Conservation (phyloP, 2,329 filamentous ascomycete species). For the Paecilomyces sp. region DNA sequence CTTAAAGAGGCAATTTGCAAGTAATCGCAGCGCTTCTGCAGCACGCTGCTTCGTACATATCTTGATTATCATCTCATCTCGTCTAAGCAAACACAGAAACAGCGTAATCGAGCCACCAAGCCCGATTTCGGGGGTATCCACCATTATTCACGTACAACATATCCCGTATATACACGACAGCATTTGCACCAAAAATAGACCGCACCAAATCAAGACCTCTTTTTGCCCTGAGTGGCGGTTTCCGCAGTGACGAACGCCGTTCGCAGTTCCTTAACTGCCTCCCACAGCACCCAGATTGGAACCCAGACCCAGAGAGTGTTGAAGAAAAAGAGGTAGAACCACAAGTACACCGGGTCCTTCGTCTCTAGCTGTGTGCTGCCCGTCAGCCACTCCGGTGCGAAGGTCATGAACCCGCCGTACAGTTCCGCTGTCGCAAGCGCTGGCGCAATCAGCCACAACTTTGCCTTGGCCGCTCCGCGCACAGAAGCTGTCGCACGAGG, state of each 20-base stretch:
- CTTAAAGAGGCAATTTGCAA: neutral
- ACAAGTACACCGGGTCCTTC: slow-evolving; percentile 55
- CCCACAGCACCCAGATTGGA: slow-evolving; percentile 50
- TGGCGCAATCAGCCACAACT: slow-evolving; percentile 50
- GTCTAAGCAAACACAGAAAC: neutral
- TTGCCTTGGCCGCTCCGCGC: slow-evolving; percentile 22
- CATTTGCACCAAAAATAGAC: neutral
- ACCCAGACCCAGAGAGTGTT: slow-evolving; percentile 58
- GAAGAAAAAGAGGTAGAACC: slow-evolving; percentile 59
- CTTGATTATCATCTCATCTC: neutral
- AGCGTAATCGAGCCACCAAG: neutral
- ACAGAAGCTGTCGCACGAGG: slow-evolving; percentile 6
- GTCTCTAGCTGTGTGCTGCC: slow-evolving; percentile 52
- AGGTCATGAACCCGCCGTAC: slow-evolving; percentile 60
- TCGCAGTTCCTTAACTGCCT: slow-evolving; percentile 41
- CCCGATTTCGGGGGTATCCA: neutral
- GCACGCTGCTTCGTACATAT: neutral
- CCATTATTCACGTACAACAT: neutral
- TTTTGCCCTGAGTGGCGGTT: slow-evolving; percentile 6
- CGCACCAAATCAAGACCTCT: slow-evolving; percentile 2
- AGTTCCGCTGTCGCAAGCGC: slow-evolving; percentile 57
- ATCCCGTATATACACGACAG: neutral
- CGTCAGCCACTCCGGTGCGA: slow-evolving; percentile 58
- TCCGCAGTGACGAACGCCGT: slow-evolving; percentile 27
- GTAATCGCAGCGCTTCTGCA: neutral